Conservation (phyloP, 495 filamentous ascomycete species). For the Bombardia bombarda region DNA sequence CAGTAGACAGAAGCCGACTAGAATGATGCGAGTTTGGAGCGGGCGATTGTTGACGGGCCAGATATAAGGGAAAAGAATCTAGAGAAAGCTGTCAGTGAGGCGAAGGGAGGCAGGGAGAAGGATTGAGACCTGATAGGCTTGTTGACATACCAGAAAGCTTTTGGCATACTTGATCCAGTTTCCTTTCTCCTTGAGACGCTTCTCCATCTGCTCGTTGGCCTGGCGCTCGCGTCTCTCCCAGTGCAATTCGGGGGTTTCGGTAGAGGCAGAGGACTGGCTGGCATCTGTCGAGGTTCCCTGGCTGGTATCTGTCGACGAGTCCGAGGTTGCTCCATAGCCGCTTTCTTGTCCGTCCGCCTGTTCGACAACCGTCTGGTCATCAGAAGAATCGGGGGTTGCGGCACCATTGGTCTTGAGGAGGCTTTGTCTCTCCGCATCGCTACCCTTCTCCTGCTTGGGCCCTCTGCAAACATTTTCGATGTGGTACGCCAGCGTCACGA, state of each 20-base stretch:
- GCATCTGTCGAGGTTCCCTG: slow-evolving; percentile 21
- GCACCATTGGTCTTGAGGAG: slow-evolving; percentile 30
- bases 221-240: slow-evolving; percentile 43
- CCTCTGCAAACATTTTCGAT: slow-evolving; percentile 21
- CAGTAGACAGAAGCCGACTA: slow-evolving; percentile 55
- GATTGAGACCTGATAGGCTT: no score
- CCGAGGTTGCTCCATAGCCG: slow-evolving; percentile 40
- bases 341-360: slow-evolving; percentile 18
- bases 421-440: slow-evolving; percentile 44
- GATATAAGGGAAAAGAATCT: slow-evolving; percentile 58
- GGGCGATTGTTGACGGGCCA: slow-evolving; percentile 51
- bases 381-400: slow-evolving; percentile 3
- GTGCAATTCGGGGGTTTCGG: slow-evolving; percentile 33
- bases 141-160: slow-evolving; percentile 44
- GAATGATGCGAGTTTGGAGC: slow-evolving; percentile 48
- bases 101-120: no score
- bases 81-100: slow-evolving; percentile 2
- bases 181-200: slow-evolving; percentile 51
- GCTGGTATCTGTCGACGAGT: slow-evolving; percentile 18
- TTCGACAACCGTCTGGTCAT: slow-evolving; percentile 12
- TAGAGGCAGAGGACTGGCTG: slow-evolving; percentile 21
- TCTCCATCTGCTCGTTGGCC: slow-evolving; percentile 44
- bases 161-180: slow-evolving; percentile 59
- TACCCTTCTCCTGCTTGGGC: slow-evolving; percentile 23
- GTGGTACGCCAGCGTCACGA: slow-evolving; percentile 22